Conservation (phyloP, 176 grass and related monocot genomes). For the Pontederia crassipes region DNA sequence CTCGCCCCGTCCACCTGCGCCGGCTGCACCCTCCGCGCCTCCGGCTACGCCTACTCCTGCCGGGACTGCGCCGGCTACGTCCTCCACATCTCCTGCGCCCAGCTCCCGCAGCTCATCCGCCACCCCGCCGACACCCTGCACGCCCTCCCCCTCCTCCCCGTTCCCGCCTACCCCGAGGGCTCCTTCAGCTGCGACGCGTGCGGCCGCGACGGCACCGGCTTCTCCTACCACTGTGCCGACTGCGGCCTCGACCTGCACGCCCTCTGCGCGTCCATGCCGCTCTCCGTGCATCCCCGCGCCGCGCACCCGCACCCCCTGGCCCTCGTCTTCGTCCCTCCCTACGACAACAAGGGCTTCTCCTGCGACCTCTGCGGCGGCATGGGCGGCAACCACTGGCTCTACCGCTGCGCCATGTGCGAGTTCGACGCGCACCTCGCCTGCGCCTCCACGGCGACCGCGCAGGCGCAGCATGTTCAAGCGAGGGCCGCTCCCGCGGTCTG, state of each 20-base stretch:
- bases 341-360: background rate
- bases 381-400: slow-evolving; percentile 9
- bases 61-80: background rate
- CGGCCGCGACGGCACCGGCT: slow-evolving; percentile 5
- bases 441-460: no score
- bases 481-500: background rate
- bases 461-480: background rate
- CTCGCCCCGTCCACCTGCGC: background rate
- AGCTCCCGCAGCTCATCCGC: slow-evolving; percentile 11
- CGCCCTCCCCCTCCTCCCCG: slow-evolving; percentile 13
- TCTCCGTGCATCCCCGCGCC: background rate
- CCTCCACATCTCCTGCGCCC: slow-evolving; percentile 12
- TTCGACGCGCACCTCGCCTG: slow-evolving; percentile 13
- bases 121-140: slow-evolving; percentile 4
- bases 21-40: background rate
- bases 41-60: slow-evolving; percentile 5
- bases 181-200: slow-evolving; percentile 12
- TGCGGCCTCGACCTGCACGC: slow-evolving; percentile 14
- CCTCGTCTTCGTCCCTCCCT: background rate
- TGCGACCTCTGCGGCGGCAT: background rate
- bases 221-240: slow-evolving; percentile 4
- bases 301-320: slow-evolving; percentile 1
- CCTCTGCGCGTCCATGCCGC: slow-evolving; percentile 10
- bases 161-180: slow-evolving; percentile 1
- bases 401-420: slow-evolving; percentile 13